phyloP scores from a whole-genome alignment of 129 eudicot species.

The Artemisia tridentata region DNA sequence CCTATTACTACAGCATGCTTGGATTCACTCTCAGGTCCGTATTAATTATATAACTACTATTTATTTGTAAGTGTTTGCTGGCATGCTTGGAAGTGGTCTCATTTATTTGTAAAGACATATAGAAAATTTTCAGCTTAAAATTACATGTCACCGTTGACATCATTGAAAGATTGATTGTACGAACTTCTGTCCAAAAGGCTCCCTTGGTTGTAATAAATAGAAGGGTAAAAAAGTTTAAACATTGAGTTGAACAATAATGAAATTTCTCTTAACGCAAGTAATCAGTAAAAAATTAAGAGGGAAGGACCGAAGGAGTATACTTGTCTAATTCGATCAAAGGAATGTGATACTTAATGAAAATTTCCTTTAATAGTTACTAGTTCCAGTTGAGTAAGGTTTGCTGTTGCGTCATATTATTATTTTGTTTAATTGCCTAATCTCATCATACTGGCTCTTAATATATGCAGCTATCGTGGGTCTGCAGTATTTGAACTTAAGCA shows the following conservation, averaged over 20 bases:
- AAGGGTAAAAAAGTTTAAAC: background rate
- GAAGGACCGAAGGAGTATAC: background rate
- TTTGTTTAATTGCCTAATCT: background rate
- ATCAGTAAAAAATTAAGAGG: background rate
- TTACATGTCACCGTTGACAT: background rate
- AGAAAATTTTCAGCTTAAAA: background rate
- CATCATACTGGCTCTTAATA: background rate
- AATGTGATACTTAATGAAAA: background rate
- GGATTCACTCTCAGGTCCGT: conserved; percentile 80
- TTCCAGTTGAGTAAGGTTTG: background rate
- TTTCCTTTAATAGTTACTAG: background rate
- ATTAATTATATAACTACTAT: background rate
- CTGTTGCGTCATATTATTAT: background rate
- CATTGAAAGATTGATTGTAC: background rate
- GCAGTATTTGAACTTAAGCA: conserved; percentile 73
- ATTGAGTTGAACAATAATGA: background rate
- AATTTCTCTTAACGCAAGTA: background rate
- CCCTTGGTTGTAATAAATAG: background rate
- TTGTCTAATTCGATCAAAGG: background rate
- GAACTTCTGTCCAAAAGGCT: background rate
- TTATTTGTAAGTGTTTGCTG: background rate
- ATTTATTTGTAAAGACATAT: background rate
- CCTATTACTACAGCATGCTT: conserved; percentile 81
- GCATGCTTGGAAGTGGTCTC: background rate
- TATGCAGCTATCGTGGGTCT: conserved; percentile 61